phyloP scores from a whole-genome alignment of 108 stramenopile species.

The Cylindrotheca closterium region DNA sequence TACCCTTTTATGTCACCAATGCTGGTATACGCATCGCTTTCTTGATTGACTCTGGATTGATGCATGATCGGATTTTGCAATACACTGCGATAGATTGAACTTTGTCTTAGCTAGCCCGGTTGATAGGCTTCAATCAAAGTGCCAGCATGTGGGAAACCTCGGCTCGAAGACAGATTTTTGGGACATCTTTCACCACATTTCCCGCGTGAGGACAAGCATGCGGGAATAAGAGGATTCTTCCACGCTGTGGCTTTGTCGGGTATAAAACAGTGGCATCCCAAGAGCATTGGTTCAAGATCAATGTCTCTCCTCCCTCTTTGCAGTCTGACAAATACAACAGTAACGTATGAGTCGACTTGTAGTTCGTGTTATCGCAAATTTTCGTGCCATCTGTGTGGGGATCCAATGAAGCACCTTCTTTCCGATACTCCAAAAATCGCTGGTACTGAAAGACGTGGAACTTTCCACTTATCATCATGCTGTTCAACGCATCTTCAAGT shows the following conservation, averaged over 20 bases:
- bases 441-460: slow-evolving; percentile 25
- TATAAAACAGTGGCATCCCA: slow-evolving; percentile 13
- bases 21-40: no score
- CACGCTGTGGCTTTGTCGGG: slow-evolving; percentile 19
- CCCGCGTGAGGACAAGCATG: slow-evolving; percentile 34
- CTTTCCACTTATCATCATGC: not conserved
- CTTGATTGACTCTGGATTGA: no score
- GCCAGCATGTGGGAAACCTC: no score
- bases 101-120: no score
- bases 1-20: no score
- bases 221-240: slow-evolving; percentile 35
- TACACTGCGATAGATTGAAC: no score
- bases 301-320: slow-evolving; percentile 25
- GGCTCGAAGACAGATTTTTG: slow-evolving; percentile 36
- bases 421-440: slow-evolving; percentile 32
- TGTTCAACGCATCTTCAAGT: slow-evolving; percentile 3
- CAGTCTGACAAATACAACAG: slow-evolving; percentile 31
- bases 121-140: no score
- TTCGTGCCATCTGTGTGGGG: slow-evolving; percentile 42
- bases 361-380: slow-evolving; percentile 29
- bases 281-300: slow-evolving; percentile 16
- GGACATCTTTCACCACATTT: slow-evolving; percentile 10
- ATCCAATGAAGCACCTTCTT: slow-evolving; percentile 18
- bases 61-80: no score
- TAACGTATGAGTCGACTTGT: slow-evolving; percentile 29